Conservation (phyloP, 768 basidiomycete genomes). For the Sistotremastrum suecicum region DNA sequence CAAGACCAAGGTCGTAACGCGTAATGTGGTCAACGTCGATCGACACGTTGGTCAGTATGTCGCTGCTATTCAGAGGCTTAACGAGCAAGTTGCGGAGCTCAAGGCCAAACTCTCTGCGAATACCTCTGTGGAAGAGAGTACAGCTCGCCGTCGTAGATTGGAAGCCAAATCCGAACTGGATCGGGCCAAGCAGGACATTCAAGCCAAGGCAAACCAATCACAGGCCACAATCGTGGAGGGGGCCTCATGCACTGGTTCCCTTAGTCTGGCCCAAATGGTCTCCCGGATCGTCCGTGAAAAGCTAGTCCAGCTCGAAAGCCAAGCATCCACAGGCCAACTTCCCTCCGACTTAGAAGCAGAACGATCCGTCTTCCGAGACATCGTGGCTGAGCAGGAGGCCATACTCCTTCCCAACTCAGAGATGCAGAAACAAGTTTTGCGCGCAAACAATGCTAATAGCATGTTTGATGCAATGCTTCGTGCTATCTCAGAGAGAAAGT, state of each 20-base stretch:
- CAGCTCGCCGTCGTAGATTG: slow-evolving; percentile 48
- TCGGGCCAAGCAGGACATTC: slow-evolving; percentile 58
- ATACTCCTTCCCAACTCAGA: slow-evolving; percentile 43
- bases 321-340: slow-evolving; percentile 22
- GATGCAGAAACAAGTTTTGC: slow-evolving; percentile 42
- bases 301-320: slow-evolving; percentile 38
- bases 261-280: slow-evolving; percentile 56
- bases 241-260: slow-evolving; percentile 55
- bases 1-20: slow-evolving; percentile 91
- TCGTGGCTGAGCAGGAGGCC: slow-evolving; percentile 61
- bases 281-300: slow-evolving; percentile 49
- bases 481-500: slow-evolving; percentile 68
- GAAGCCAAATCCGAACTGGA: slow-evolving; percentile 66
- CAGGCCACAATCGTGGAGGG: slow-evolving; percentile 62
- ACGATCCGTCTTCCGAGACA: slow-evolving; percentile 46
- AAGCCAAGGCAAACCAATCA: slow-evolving; percentile 56
- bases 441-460: slow-evolving; percentile 58
- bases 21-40: slow-evolving; percentile 90
- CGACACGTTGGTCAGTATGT: slow-evolving; percentile 93
- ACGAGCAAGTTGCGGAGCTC: slow-evolving; percentile 69
- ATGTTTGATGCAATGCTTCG: slow-evolving; percentile 81
- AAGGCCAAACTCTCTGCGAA: slow-evolving; percentile 76
- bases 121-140: slow-evolving; percentile 44
- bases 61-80: slow-evolving; percentile 83
- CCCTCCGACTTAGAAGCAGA: slow-evolving; percentile 59